Percentiles rank a stretch among this genome's conserved stretches.
These are phyloP conservation scores for Podila minutissima DNA, from an alignment of 192 early-diverging fungal genomes.

Conservation along the genomic window DNA sequence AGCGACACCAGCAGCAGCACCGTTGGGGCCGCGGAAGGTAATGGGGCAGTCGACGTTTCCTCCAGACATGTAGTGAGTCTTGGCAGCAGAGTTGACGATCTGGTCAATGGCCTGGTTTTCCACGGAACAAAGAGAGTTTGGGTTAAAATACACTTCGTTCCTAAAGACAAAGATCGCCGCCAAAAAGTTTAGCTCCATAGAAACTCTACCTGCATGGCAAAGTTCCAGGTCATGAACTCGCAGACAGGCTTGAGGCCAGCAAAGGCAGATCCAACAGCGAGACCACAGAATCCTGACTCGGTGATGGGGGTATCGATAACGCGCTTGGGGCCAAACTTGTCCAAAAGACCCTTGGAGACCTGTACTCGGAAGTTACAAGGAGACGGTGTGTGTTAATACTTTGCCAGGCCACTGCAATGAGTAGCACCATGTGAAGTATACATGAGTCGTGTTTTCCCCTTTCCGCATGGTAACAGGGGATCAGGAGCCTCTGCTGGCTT, in stretches of 20 bases:
- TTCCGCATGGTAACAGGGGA: too few relatives aligned
- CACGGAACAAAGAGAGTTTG: too few relatives aligned
- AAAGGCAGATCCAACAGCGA: slow-evolving; percentile 95
- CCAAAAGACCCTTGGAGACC: slow-evolving; percentile 96
- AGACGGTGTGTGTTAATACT: neutral
- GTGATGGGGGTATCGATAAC: slow-evolving; percentile 99
- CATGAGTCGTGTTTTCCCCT: too few relatives aligned
- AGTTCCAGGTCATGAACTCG: slow-evolving; percentile 99
- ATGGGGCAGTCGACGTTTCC: slow-evolving; percentile 89
- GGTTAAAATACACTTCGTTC: too few relatives aligned
- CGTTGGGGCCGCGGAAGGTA: slow-evolving; percentile 99
- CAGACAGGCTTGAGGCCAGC: slow-evolving; percentile 95
- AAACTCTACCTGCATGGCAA: slow-evolving; percentile 92
- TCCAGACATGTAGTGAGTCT: slow-evolving; percentile 98
- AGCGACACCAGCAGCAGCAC: slow-evolving; percentile 95
- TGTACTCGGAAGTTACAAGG: slow-evolving; percentile 33
- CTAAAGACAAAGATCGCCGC: too few relatives aligned
- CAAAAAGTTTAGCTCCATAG: neutral
- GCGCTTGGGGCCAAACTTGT: slow-evolving; percentile 97
- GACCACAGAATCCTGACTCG: slow-evolving; percentile 97
- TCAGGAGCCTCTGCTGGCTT: too few relatives aligned
- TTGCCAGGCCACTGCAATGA: neutral
- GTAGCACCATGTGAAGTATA: too few relatives aligned
- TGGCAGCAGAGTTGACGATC: slow-evolving; percentile 98
- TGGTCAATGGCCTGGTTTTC: slow-evolving; percentile 90